Conservation (phyloP, 192 early-diverging fungal genomes). For the Funneliformis geosporum region DNA sequence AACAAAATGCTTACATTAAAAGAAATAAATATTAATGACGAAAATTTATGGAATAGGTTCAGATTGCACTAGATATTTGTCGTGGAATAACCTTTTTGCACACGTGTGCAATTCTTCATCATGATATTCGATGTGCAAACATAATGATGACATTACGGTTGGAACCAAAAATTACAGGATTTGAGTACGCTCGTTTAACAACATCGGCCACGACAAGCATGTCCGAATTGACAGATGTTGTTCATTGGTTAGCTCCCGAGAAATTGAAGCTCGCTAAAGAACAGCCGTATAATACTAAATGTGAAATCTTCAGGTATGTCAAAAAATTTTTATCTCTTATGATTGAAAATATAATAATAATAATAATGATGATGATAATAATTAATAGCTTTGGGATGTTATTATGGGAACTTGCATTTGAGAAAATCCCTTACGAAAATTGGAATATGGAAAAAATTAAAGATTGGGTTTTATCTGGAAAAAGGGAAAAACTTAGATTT, state of each 20-base stretch:
- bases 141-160: slow-evolving; percentile 18
- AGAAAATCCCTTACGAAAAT: slow-evolving; percentile 8
- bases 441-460: background rate
- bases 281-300: slow-evolving; percentile 20
- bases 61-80: slow-evolving; percentile 22
- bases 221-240: background rate
- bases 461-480: background rate
- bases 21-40: too few species aligned
- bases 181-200: background rate
- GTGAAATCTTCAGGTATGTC: slow-evolving; percentile 25
- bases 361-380: background rate
- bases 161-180: slow-evolving; percentile 20
- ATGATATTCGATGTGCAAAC: slow-evolving; percentile 31
- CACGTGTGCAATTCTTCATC: slow-evolving; percentile 8
- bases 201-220: background rate
- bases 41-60: background rate
- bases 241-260: slow-evolving; percentile 30
- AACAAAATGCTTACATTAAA: too few species aligned
- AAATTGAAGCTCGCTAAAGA: background rate
- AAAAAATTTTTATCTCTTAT: background rate
- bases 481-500: background rate
- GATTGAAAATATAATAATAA: background rate
- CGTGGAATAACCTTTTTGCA: slow-evolving; percentile 23
- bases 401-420: slow-evolving; percentile 2
- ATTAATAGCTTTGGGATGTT: background rate